Evolutionary conservation across 176 grass and related monocot genomes (phyloP).

Genomic region (Oryza rufipogon): DNA sequence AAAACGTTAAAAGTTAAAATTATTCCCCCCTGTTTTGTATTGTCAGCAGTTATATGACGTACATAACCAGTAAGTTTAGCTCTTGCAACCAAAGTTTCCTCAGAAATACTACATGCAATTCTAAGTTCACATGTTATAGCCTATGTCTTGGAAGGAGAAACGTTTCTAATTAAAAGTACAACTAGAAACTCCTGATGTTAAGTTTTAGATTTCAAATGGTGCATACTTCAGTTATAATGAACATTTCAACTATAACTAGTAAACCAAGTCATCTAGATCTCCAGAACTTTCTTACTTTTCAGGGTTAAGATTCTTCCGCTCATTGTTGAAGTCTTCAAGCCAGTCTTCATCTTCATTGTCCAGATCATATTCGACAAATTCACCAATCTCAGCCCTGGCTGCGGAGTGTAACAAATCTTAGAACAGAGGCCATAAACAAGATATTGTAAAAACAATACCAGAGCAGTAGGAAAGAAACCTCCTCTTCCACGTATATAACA

Average conservation of each 20-base stretch:
- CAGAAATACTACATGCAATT: neutral
- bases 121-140: neutral
- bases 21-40: too few species aligned
- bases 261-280: slow-evolving; percentile 27
- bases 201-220: neutral
- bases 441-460: slow-evolving; percentile 15
- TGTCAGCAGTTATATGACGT: neutral
- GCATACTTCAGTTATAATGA: slow-evolving; percentile 15
- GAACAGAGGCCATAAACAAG: slow-evolving; percentile 38
- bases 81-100: neutral
- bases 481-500: slow-evolving; percentile 95
- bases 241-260: slow-evolving; percentile 4
- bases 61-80: neutral
- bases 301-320: slow-evolving; percentile 73
- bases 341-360: slow-evolving; percentile 98
- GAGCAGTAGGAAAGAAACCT: slow-evolving; percentile 62
- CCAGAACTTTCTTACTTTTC: slow-evolving; percentile 82
- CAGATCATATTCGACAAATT: slow-evolving; percentile 96
- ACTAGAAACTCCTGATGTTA: slow-evolving; percentile 3
- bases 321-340: slow-evolving; percentile 92
- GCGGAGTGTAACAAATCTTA: slow-evolving; percentile 46
- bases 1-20: neutral
- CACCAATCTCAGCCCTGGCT: slow-evolving; percentile 92
- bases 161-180: slow-evolving; percentile 8
- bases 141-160: neutral